Conservation (phyloP, 768 basidiomycete species). For the Crassisporium funariophilum region DNA sequence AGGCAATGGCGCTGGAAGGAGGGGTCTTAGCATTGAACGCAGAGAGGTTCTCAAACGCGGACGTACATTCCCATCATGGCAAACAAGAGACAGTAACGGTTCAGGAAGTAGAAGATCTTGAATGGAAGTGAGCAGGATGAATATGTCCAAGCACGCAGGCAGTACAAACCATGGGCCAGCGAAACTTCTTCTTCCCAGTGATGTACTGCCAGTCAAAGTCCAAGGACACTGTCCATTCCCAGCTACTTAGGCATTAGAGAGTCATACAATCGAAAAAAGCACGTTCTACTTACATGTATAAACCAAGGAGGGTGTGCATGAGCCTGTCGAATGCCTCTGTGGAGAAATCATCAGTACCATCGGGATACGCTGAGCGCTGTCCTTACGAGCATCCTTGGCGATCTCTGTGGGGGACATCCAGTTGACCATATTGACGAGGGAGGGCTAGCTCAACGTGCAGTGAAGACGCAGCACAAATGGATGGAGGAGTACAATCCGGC, state of each 20-base stretch:
- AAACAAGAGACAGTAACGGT: constrained; percentile 65
- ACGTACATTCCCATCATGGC: constrained; percentile 72
- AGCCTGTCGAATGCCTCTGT: constrained; percentile 53
- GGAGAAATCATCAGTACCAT: not conserved
- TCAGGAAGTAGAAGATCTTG: constrained; percentile 70
- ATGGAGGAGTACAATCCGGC: constrained; percentile 20
- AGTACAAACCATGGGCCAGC: constrained; percentile 63
- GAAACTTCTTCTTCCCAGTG: constrained; percentile 56
- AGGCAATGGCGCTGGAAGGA: constrained; percentile 48
- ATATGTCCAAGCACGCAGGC: not conserved
- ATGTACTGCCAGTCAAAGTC: constrained; percentile 68
- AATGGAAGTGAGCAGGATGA: not conserved
- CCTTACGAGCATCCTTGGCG: constrained; percentile 47
- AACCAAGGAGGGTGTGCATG: constrained; percentile 59
- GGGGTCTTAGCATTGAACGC: constrained; percentile 7
- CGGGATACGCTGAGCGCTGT: not conserved
- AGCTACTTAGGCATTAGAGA: constrained; percentile 38
- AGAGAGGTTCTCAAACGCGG: constrained; percentile 1
- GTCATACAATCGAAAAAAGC: constrained; percentile 1
- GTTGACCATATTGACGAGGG: constrained; percentile 48
- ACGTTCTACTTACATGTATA: constrained; percentile 52
- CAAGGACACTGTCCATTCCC: constrained; percentile 67
- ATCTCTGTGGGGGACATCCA: constrained; percentile 56
- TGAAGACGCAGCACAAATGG: constrained; percentile 8
- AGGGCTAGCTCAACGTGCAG: constrained; percentile 18